Conservation (phyloP, 2,329 filamentous ascomycete species). For the Zymoseptoria crescenta region DNA sequence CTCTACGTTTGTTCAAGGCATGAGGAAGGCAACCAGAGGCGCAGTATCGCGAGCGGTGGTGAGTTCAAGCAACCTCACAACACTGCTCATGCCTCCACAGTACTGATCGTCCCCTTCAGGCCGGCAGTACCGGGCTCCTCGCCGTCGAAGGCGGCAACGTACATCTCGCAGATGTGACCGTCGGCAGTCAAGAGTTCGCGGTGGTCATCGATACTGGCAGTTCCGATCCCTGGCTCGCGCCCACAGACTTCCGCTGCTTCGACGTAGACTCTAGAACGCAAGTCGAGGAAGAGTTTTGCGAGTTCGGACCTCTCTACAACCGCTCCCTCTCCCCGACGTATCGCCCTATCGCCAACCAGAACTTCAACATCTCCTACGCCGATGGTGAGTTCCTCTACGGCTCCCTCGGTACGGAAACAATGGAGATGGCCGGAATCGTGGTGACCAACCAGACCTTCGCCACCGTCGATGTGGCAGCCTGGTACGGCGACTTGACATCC, state of each 20-base stretch:
- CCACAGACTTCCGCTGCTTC: constrained; percentile 23
- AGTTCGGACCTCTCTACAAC: constrained; percentile 28
- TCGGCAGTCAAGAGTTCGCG: constrained; percentile 28
- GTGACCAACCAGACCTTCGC: constrained; percentile 41
- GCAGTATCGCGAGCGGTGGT: constrained; percentile 8
- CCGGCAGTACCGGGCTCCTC: constrained; percentile 13
- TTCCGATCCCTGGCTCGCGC: constrained; percentile 41
- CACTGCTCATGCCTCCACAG: neutral
- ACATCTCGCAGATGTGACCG: constrained; percentile 24
- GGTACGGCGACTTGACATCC: constrained; percentile 29
- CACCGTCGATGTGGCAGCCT: constrained; percentile 32
- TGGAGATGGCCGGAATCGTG: constrained; percentile 41
- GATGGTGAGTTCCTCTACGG: constrained; percentile 37
- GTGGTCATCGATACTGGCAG: constrained; percentile 42
- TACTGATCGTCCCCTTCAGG: constrained; percentile 5
- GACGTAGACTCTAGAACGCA: constrained; percentile 10
- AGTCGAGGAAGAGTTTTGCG: constrained; percentile 21
- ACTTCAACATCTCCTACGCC: constrained; percentile 40
- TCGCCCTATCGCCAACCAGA: constrained; percentile 31
- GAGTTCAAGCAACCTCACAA: neutral
- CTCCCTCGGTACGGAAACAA: constrained; percentile 33
- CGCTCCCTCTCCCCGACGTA: constrained; percentile 28
- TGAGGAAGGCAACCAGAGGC: constrained; percentile 15
- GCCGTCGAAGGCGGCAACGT: constrained; percentile 22
- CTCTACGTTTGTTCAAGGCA: constrained; percentile 21